Base-by-base conservation (phyloP, 116 monocot species). In the Zostera marina region DNA sequence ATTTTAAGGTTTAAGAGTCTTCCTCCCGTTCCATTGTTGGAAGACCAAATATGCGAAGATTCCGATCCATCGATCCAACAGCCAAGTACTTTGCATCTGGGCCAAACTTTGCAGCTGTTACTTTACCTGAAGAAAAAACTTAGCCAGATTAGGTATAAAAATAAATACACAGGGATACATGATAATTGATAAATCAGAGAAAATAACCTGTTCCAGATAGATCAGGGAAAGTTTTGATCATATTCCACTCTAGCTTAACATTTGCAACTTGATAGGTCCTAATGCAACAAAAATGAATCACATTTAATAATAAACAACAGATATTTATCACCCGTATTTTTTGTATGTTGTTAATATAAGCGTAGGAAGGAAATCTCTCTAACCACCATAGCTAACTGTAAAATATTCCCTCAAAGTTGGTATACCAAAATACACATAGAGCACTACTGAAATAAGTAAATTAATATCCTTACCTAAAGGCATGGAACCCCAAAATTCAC, bases 201-300 rank as follows among this genome's bases (percentile, higher is more conserved):
- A 16, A 25, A 4, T 21, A 23, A 63, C 96, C 96, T 80, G 89
- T 85, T 61, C 96, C 96, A 9, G 96, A 96, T 63, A 98, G 75
- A 81, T 98, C 98, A 26, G 98, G 86, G 59, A 90, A 71, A 20
- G 90, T 86, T 66, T 90, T 90, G 63, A 98, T 78, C 22, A 71
- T 78, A 65, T 83, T 89, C 98, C 98, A 98, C 47, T 98, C 98
- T 9, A 70, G 19, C 71, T 98, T 98, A 12, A 98, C 98, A 75
- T 83, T 86, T 7, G 86, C 90, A 11, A 86, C 90, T 78, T 98
- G 98, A 66, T 89, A 90, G 19, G 85, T 65, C 90, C 98, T 98
- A 68, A 42, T 72, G 22, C 5, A 21, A 42, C 11, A 65, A 44
- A 11, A 21, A 9, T 24, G 53, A 16, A 52, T 8, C 5, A 41